Conservation (phyloP, 2,329 filamentous ascomycete species). For the Colletotrichum spaethianum region DNA sequence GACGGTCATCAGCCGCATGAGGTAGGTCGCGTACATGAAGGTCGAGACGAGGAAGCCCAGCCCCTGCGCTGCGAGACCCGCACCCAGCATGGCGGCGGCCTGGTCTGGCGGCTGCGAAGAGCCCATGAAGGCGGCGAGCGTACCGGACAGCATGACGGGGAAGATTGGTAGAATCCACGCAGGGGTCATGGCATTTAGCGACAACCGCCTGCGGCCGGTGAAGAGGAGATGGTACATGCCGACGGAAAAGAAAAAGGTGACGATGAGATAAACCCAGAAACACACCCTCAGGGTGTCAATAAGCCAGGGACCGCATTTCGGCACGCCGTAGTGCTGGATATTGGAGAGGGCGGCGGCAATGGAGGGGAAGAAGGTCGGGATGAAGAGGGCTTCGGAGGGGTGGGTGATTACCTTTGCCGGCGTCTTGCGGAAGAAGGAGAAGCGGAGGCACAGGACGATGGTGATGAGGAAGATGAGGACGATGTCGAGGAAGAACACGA, state of each 20-base stretch:
- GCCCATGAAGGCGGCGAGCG: constrained; percentile 68
- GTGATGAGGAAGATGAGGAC: constrained; percentile 66
- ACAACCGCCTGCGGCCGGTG: constrained; percentile 59
- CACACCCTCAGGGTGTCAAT: constrained; percentile 65
- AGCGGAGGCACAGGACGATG: constrained; percentile 63
- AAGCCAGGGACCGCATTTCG: constrained; percentile 63
- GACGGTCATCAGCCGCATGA: constrained; percentile 70
- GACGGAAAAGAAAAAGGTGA: constrained; percentile 67
- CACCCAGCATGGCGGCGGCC: constrained; percentile 68
- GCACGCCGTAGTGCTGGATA: constrained; percentile 64
- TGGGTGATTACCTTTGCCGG: constrained; percentile 61
- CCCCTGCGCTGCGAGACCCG: constrained; percentile 72
- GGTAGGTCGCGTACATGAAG: constrained; percentile 73
- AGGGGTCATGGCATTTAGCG: constrained; percentile 68
- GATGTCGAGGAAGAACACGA: constrained; percentile 71
- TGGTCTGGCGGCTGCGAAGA: constrained; percentile 61
- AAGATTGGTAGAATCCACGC: constrained; percentile 75
- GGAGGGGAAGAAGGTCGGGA: constrained; percentile 74
- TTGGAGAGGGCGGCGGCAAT: constrained; percentile 72
- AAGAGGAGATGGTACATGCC: constrained; percentile 73
- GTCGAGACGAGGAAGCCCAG: constrained; percentile 71
- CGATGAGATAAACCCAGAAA: constrained; percentile 74
- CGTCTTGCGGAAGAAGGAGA: constrained; percentile 60
- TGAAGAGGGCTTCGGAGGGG: constrained; percentile 71
- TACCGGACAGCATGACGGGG: constrained; percentile 74